phyloP scores from a whole-genome alignment of 2,329 filamentous ascomycete species.

The Fusarium luffae region DNA sequence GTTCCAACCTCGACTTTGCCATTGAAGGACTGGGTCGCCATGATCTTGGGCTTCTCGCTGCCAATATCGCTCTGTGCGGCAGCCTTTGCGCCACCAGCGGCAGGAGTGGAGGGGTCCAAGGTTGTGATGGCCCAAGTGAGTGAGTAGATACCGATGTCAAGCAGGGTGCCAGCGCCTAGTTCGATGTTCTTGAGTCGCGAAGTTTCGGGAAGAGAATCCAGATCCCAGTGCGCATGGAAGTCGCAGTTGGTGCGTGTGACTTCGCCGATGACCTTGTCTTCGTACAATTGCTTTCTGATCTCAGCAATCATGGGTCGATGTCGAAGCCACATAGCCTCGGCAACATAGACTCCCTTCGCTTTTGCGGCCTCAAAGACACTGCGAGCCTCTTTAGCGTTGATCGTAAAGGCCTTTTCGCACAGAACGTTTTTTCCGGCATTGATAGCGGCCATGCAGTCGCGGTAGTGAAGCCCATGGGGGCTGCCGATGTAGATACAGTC shows the following conservation, averaged over 20 bases:
- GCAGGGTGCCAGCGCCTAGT: background rate
- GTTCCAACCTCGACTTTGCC: background rate
- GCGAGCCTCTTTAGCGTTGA: constrained; percentile 42
- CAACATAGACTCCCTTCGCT: constrained; percentile 49
- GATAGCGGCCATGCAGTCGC: constrained; percentile 50
- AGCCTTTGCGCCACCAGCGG: background rate
- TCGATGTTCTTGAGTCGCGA: background rate
- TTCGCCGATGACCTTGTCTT: constrained; percentile 55
- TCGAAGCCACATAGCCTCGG: constrained; percentile 54
- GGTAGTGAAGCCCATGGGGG: constrained; percentile 51
- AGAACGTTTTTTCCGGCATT: constrained; percentile 51
- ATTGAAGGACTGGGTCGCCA: background rate
- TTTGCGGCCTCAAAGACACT: constrained; percentile 46
- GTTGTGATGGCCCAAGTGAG: constrained; percentile 38
- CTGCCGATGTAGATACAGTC: constrained; percentile 53
- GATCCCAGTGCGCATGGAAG: background rate
- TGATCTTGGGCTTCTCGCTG: background rate
- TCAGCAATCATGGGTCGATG: constrained; percentile 48
- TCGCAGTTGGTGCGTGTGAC: background rate
- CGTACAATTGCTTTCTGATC: constrained; percentile 47
- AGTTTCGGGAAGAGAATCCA: background rate
- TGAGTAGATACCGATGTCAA: constrained; percentile 38
- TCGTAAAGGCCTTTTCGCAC: constrained; percentile 52
- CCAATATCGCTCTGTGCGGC: background rate
- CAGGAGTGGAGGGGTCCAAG: background rate